These are phyloP conservation scores for Rachicladosporium sp. DNA, from an alignment of 2,329 filamentous ascomycete species.

Conservation along the genomic window DNA sequence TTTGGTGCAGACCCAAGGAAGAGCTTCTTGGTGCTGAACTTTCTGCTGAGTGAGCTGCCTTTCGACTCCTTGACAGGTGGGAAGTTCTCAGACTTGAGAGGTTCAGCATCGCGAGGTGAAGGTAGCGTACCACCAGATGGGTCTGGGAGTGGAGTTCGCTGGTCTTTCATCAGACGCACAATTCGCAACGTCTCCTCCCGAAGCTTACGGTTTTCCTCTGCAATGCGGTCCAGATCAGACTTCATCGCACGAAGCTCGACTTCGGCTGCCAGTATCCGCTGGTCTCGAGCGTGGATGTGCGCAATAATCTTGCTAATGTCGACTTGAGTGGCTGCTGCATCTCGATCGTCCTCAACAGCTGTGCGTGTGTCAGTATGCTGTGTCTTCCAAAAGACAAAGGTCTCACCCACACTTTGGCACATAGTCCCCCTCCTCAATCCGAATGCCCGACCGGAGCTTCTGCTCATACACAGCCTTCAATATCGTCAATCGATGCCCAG, in stretches of 20 bases:
- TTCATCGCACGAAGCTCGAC: slow-evolving; percentile 67
- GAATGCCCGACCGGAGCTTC: slow-evolving; percentile 86
- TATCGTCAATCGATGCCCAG: slow-evolving; percentile 88
- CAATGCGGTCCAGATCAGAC: slow-evolving; percentile 34
- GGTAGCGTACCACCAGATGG: slow-evolving; percentile 23
- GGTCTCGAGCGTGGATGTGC: slow-evolving; percentile 78
- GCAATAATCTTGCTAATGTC: slow-evolving; percentile 87
- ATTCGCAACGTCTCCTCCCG: slow-evolving; percentile 87
- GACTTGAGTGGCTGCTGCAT: slow-evolving; percentile 78
- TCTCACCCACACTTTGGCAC: slow-evolving; percentile 47
- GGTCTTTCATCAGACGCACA: slow-evolving; percentile 81
- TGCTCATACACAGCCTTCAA: slow-evolving; percentile 93
- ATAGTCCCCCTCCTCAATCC: slow-evolving; percentile 86
- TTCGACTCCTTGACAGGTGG: slow-evolving; percentile 21
- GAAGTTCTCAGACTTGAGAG: slow-evolving; percentile 14
- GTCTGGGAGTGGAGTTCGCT: slow-evolving; percentile 70
- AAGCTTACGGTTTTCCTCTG: slow-evolving; percentile 77
- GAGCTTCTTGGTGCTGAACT: slow-evolving; percentile 42
- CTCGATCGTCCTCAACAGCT: slow-evolving; percentile 86
- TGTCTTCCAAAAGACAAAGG: not conserved
- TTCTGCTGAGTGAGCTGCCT: slow-evolving; percentile 37
- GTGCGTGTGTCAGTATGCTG: slow-evolving; percentile 12
- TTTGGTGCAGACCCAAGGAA: slow-evolving; percentile 37
- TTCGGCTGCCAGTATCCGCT: slow-evolving; percentile 74
- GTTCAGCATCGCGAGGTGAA: slow-evolving; percentile 21